phyloP scores from a whole-genome alignment of 2,329 filamentous ascomycete genomes.

The Colletotrichum cordylinicola region DNA sequence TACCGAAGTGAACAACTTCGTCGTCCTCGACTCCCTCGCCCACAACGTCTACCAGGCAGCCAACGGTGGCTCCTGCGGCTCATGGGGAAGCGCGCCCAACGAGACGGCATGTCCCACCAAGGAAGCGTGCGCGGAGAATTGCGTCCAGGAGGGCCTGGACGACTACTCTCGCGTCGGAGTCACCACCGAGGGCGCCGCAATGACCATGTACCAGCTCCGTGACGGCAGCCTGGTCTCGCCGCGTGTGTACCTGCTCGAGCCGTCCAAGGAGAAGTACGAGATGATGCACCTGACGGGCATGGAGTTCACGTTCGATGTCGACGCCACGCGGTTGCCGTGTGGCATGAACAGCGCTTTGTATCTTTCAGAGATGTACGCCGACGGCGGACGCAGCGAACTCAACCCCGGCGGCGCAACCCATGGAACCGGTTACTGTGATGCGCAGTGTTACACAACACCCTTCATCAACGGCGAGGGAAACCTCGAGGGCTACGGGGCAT shows the following conservation, averaged over 20 bases:
- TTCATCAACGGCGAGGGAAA: slow-evolving; percentile 57
- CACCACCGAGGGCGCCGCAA: slow-evolving; percentile 32
- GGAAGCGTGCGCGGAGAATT: slow-evolving; percentile 57
- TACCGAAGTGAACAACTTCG: slow-evolving; percentile 47
- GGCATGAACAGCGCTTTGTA: slow-evolving; percentile 73
- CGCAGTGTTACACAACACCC: slow-evolving; percentile 57
- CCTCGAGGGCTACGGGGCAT: slow-evolving; percentile 47
- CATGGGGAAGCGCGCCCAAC: slow-evolving; percentile 41
- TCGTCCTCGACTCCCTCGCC: slow-evolving; percentile 54
- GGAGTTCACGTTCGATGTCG: slow-evolving; percentile 72
- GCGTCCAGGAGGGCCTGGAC: slow-evolving; percentile 55
- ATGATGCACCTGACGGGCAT: slow-evolving; percentile 64
- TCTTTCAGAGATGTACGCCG: slow-evolving; percentile 59
- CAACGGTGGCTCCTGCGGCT: slow-evolving; percentile 36
- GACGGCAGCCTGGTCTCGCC: slow-evolving; percentile 34
- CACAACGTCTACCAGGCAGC: slow-evolving; percentile 51
- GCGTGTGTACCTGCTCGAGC: slow-evolving; percentile 64
- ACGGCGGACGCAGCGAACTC: slow-evolving; percentile 61
- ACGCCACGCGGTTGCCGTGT: slow-evolving; percentile 68
- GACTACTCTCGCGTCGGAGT: slow-evolving; percentile 48
- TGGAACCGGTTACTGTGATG: slow-evolving; percentile 69
- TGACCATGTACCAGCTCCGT: slow-evolving; percentile 34
- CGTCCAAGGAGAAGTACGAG: slow-evolving; percentile 61
- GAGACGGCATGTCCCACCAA: slow-evolving; percentile 53
- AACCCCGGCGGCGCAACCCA: slow-evolving; percentile 65